These are phyloP conservation scores for Solanum medicagineum DNA, from an alignment of 257 asterid genomes.

Conservation along the genomic window DNA sequence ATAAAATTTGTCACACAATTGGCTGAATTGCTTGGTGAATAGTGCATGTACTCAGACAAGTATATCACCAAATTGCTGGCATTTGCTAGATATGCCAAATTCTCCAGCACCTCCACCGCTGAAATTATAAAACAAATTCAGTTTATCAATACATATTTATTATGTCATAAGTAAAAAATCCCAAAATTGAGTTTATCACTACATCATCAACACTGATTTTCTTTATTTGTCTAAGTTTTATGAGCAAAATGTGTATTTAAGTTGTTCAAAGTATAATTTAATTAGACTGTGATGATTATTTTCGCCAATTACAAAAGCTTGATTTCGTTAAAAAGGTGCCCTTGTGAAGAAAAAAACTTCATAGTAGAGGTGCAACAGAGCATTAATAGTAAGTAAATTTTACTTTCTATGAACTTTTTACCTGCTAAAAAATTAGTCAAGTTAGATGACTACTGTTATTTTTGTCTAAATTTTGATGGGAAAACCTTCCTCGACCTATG, in stretches of 20 bases:
- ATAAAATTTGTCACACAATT: slow-evolving; percentile 83
- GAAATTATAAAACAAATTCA: not conserved
- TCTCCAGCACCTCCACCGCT: slow-evolving; percentile 90
- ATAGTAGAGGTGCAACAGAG: too few species aligned
- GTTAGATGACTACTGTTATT: not conserved
- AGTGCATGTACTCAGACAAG: slow-evolving; percentile 60
- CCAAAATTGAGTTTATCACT: not conserved
- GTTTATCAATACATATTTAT: not conserved
- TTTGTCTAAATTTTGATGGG: not conserved
- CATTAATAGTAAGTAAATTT: too few species aligned
- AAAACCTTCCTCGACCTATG: not conserved
- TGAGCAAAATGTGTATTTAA: not conserved
- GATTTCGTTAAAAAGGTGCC: too few species aligned
- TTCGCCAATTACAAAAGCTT: too few species aligned
- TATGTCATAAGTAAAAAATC: not conserved
- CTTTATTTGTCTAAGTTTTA: not conserved
- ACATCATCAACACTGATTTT: not conserved
- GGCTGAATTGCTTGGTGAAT: slow-evolving; percentile 61
- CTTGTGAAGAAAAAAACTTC: too few species aligned
- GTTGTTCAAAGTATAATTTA: not conserved
- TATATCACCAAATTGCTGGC: slow-evolving; percentile 91
- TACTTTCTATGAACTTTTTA: too few species aligned
- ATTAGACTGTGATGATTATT: too few species aligned
- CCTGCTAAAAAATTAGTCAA: too few species aligned
- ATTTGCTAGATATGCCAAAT: slow-evolving; percentile 84